These are phyloP conservation scores for Pythium dissimile DNA, from an alignment of 352 stramenopile species.

Conservation along the genomic window DNA sequence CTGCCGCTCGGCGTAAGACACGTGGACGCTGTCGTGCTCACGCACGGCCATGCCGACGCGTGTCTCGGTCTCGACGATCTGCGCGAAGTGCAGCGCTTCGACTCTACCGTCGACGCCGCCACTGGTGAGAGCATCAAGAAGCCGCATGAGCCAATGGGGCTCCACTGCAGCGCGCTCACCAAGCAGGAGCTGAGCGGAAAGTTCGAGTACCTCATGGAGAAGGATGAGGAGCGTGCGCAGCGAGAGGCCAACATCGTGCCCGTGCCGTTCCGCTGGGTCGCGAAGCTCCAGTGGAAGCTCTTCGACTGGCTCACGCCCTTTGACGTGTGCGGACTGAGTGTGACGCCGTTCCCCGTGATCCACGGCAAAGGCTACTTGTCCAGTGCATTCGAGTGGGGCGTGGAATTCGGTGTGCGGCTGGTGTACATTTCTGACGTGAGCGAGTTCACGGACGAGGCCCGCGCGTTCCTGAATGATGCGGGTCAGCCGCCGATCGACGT, in stretches of 20 bases:
- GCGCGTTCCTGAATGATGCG: slow-evolving; percentile 49
- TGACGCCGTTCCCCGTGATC: slow-evolving; percentile 75
- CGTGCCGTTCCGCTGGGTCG: slow-evolving; percentile 71
- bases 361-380: slow-evolving; percentile 79
- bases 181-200: slow-evolving; percentile 54
- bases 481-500: slow-evolving; percentile 62
- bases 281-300: slow-evolving; percentile 61
- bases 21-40: slow-evolving; percentile 77
- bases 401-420: slow-evolving; percentile 58
- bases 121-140: slow-evolving; percentile 68
- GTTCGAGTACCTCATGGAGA: slow-evolving; percentile 80
- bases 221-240: slow-evolving; percentile 14
- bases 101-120: slow-evolving; percentile 43
- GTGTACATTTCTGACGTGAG: slow-evolving; percentile 90
- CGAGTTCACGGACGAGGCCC: slow-evolving; percentile 58
- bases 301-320: slow-evolving; percentile 59
- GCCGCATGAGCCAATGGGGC: slow-evolving; percentile 38
- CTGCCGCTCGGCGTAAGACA: slow-evolving; percentile 40
- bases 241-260: slow-evolving; percentile 16
- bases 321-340: slow-evolving; percentile 34
- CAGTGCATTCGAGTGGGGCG: slow-evolving; percentile 78
- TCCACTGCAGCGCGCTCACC: slow-evolving; percentile 64
- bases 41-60: slow-evolving; percentile 84
- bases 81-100: slow-evolving; percentile 68
- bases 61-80: slow-evolving; percentile 82